Conservation (phyloP, 495 filamentous ascomycete genomes). For the Podospora australis region DNA sequence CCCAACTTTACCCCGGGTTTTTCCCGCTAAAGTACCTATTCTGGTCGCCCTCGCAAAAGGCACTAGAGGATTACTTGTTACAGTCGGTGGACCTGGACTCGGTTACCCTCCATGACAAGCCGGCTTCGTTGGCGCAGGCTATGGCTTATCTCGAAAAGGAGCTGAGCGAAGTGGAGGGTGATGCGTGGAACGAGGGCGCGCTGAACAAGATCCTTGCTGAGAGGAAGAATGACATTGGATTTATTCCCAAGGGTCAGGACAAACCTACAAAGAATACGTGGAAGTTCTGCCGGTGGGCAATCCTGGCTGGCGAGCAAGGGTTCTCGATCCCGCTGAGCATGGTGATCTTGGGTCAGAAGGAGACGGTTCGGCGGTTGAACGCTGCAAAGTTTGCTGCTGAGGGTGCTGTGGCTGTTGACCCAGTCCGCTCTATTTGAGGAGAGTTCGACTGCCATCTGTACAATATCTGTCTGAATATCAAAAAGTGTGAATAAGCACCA, state of each 20-base stretch:
- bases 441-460: too few species aligned
- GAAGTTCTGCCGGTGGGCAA: constrained; percentile 60
- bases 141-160: neutral
- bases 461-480: too few species aligned
- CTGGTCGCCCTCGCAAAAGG: neutral
- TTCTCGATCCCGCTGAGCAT: constrained; percentile 54
- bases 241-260: constrained; percentile 25
- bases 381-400: constrained; percentile 6
- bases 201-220: neutral
- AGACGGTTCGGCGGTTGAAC: constrained; percentile 49
- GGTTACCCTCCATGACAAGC: neutral
- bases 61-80: neutral
- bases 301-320: constrained; percentile 53
- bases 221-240: neutral
- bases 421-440: too few species aligned
- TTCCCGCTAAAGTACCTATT: neutral
- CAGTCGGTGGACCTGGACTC: neutral
- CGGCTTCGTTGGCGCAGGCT: neutral
- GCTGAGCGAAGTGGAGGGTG: neutral
- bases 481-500: too few species aligned
- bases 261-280: constrained; percentile 30
- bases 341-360: constrained; percentile 55
- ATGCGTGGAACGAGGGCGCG: neutral
- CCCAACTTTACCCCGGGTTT: constrained; percentile 1
- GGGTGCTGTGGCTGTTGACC: too few species aligned